These are phyloP conservation scores for Fusarium sp. DNA, from an alignment of 2,329 filamentous ascomycete species.

Conservation along the genomic window DNA sequence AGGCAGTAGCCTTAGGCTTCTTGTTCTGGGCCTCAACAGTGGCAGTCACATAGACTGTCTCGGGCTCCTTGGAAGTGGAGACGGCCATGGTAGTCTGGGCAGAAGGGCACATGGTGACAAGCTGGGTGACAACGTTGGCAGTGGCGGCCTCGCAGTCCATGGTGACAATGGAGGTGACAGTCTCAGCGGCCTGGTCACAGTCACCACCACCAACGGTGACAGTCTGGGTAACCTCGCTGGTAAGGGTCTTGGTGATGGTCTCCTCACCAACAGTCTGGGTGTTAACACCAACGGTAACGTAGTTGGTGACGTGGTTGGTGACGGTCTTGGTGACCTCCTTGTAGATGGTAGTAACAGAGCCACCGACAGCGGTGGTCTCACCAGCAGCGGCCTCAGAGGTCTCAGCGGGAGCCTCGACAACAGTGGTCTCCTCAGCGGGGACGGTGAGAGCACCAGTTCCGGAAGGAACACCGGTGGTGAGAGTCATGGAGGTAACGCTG, in stretches of 20 bases:
- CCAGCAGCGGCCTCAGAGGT: slow-evolving; percentile 6
- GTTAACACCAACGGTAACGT: not conserved
- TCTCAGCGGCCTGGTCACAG: slow-evolving; percentile 24
- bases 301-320: slow-evolving; percentile 17
- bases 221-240: slow-evolving; percentile 30
- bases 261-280: slow-evolving; percentile 17
- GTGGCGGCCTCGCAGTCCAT: not conserved
- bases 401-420: not conserved
- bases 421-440: slow-evolving; percentile 22
- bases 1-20: slow-evolving; percentile 19
- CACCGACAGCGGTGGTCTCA: slow-evolving; percentile 6
- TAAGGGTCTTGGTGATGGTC: slow-evolving; percentile 38
- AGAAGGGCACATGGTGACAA: slow-evolving; percentile 31
- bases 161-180: slow-evolving; percentile 5
- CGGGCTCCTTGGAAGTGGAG: slow-evolving; percentile 33
- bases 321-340: slow-evolving; percentile 26
- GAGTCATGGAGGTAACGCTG: slow-evolving; percentile 29
- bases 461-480: slow-evolving; percentile 27
- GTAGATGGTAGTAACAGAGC: slow-evolving; percentile 21
- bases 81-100: slow-evolving; percentile 41
- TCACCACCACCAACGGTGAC: slow-evolving; percentile 19
- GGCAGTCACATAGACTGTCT: slow-evolving; percentile 46
- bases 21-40: slow-evolving; percentile 28
- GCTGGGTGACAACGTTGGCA: not conserved
- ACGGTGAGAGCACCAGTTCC: slow-evolving; percentile 29